phyloP scores from a whole-genome alignment of 805 yeast species.

The Yarrowia osloensis region DNA sequence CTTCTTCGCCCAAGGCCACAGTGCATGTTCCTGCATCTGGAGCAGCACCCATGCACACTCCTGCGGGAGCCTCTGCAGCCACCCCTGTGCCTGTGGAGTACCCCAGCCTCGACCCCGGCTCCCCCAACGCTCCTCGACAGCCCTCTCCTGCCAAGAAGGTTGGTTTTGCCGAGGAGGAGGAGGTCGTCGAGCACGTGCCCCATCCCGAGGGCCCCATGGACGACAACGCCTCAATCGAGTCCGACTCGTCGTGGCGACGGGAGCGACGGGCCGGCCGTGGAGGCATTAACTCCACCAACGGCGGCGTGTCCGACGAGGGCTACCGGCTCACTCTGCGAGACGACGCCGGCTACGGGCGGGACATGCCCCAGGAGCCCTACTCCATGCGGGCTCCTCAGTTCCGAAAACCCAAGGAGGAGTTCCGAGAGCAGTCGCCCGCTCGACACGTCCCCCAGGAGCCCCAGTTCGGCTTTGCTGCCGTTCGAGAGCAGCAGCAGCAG shows the following conservation, averaged over 20 bases:
- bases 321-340: constrained; percentile 27
- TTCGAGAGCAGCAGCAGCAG: constrained; percentile 26
- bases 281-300: constrained; percentile 18
- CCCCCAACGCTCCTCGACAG: constrained; percentile 21
- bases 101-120: constrained; percentile 21
- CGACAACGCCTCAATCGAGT: constrained; percentile 35
- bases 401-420: constrained; percentile 11
- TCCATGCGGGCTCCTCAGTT: constrained; percentile 28
- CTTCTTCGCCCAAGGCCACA: background rate
- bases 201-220: constrained; percentile 28
- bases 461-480: constrained; percentile 16
- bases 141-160: constrained; percentile 23
- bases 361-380: constrained; percentile 24
- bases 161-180: constrained; percentile 27
- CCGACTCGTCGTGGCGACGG: constrained; percentile 37
- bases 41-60: background rate
- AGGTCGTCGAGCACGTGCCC: constrained; percentile 26
- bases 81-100: constrained; percentile 11
- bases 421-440: background rate
- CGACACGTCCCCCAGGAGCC: constrained; percentile 1
- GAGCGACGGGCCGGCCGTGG: constrained; percentile 32
- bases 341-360: constrained; percentile 27
- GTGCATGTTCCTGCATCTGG: background rate
- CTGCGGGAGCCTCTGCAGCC: background rate
- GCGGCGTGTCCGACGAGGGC: constrained; percentile 16